A percentile compares a stretch with the other conserved stretches of the same genome.
phyloP scores from a whole-genome alignment of 2,329 filamentous ascomycete genomes.

The Alternaria atra region DNA sequence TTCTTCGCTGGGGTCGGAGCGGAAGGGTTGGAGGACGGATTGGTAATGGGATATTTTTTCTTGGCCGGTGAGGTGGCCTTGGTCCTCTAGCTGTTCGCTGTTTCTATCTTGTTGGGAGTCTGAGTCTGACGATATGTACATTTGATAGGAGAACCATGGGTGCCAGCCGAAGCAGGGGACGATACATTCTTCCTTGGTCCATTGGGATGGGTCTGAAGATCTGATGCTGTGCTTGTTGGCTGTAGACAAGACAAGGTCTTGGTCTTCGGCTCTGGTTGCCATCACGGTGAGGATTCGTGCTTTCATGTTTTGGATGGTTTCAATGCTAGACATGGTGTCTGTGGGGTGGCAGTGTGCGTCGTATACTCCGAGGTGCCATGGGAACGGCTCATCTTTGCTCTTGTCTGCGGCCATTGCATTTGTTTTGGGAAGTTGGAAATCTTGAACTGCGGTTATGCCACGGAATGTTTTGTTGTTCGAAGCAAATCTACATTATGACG shows the following conservation, averaged over 20 bases:
- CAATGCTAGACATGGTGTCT: constrained; percentile 73
- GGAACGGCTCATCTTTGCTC: constrained; percentile 54
- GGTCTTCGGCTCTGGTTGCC: constrained; percentile 79
- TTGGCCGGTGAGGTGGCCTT: constrained; percentile 59
- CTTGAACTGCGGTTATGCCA: neutral
- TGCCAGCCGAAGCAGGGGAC: constrained; percentile 87
- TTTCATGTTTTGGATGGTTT: constrained; percentile 70
- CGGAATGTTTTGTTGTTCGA: neutral
- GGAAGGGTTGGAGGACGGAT: constrained; percentile 67
- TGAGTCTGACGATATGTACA: constrained; percentile 60
- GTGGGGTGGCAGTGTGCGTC: constrained; percentile 89
- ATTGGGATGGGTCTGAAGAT: constrained; percentile 34
- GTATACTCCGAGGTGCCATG: constrained; percentile 75
- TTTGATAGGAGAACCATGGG: constrained; percentile 83
- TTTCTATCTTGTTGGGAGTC: neutral
- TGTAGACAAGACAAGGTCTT: constrained; percentile 72
- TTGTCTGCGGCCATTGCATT: constrained; percentile 6
- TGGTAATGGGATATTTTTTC: constrained; percentile 69
- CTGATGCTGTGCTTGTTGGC: constrained; percentile 65
- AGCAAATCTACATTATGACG: constrained; percentile 17
- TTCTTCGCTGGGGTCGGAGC: constrained; percentile 40
- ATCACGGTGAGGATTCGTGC: constrained; percentile 75
- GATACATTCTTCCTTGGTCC: constrained; percentile 55
- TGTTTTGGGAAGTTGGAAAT: no score
- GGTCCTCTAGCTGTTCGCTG: constrained; percentile 9